These are phyloP conservation scores for Neurospora sp. DNA, from an alignment of 495 filamentous ascomycete species.

Conservation along the genomic window DNA sequence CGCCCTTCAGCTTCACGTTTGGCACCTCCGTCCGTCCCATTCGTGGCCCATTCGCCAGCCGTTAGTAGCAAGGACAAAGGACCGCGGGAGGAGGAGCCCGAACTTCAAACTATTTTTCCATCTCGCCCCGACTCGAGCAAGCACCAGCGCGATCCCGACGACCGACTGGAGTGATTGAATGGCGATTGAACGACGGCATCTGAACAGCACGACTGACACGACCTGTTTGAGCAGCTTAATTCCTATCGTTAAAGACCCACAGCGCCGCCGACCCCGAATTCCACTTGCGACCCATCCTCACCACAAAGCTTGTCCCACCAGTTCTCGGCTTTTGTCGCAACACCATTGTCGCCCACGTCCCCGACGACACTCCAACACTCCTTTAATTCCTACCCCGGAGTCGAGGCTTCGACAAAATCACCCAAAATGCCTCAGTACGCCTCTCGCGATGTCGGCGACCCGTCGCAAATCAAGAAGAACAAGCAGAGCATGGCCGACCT, in stretches of 20 bases:
- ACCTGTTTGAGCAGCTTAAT: conserved; percentile 13
- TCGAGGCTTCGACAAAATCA: conserved; percentile 11
- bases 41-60: background rate
- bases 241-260: conserved; percentile 5
- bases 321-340: conserved; percentile 7
- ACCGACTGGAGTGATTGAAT: background rate
- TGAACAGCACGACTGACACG: conserved; percentile 14
- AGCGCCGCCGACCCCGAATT: conserved; percentile 9
- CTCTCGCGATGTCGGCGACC: conserved; percentile 49
- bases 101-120: background rate
- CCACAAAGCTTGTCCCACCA: conserved; percentile 12
- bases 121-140: background rate
- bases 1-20: background rate
- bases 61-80: background rate
- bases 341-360: conserved; percentile 15
- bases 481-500: conserved; percentile 99
- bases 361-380: conserved; percentile 5
- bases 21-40: background rate
- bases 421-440: conserved; percentile 44
- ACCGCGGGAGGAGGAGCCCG: background rate
- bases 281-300: conserved; percentile 10
- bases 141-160: background rate
- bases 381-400: conserved; percentile 6
- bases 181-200: background rate
- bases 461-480: conserved; percentile 77